Conservation (phyloP, 1,284 basidiomycete genomes). For the Vanrija pseudolonga region DNA sequence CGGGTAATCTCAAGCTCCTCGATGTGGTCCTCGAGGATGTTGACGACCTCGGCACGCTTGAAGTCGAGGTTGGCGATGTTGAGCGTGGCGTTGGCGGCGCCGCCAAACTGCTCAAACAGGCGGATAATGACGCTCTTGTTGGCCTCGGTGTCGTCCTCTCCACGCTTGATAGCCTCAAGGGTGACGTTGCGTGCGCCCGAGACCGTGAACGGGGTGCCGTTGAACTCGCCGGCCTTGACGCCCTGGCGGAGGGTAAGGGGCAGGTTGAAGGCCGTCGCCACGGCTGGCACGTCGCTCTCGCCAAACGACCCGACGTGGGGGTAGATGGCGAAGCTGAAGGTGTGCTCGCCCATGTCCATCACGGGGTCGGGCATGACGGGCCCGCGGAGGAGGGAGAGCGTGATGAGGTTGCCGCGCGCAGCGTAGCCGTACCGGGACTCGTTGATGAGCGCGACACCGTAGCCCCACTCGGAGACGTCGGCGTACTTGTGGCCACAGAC, state of each 20-base stretch:
- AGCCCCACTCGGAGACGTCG: constrained; percentile 59
- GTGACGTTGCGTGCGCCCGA: constrained; percentile 62
- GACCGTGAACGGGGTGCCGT: constrained; percentile 40
- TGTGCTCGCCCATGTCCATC: constrained; percentile 56
- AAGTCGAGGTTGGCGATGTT: constrained; percentile 53
- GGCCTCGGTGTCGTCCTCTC: constrained; percentile 63
- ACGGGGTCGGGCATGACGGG: constrained; percentile 76
- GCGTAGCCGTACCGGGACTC: constrained; percentile 77
- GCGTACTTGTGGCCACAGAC: constrained; percentile 71
- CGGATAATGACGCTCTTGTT: constrained; percentile 65
- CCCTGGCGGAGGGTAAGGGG: constrained; percentile 51
- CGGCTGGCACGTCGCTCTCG: constrained; percentile 55
- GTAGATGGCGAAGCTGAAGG: constrained; percentile 78
- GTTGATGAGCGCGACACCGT: constrained; percentile 82
- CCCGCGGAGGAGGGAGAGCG: constrained; percentile 74
- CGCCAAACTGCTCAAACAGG: constrained; percentile 82
- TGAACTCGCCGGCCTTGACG: neutral
- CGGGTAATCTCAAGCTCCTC: constrained; percentile 46
- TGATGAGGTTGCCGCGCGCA: constrained; percentile 21
- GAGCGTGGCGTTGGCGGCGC: constrained; percentile 64
- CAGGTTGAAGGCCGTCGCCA: constrained; percentile 77
- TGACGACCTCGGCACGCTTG: constrained; percentile 60
- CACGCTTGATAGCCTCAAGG: constrained; percentile 86
- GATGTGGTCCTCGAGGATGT: constrained; percentile 73
- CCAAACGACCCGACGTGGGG: constrained; percentile 79